Evolutionary conservation across 2,329 filamentous ascomycete genomes (phyloP).

Genomic region (Fusarium sp.): DNA sequence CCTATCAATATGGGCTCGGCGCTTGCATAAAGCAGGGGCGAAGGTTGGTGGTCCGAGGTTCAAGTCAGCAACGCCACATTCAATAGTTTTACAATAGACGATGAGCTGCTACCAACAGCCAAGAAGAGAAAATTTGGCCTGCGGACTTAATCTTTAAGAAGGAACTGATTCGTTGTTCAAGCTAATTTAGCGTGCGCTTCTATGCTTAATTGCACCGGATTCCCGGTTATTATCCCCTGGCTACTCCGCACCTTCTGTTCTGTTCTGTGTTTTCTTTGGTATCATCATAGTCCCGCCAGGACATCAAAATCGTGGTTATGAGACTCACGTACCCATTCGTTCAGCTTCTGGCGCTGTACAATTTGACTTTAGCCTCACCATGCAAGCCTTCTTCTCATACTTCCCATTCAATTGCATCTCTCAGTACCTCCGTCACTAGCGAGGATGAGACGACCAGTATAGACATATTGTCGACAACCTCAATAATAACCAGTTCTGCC

Average conservation of each 20-base stretch:
- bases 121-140: neutral
- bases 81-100: neutral
- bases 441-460: neutral
- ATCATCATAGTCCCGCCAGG: neutral
- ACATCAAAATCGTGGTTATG: neutral
- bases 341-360: neutral
- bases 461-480: neutral
- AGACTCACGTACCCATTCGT: neutral
- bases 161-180: too few relatives aligned
- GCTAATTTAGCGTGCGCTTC: neutral
- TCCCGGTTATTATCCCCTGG: neutral
- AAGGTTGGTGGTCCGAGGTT: neutral
- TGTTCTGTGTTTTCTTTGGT: neutral
- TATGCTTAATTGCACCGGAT: neutral
- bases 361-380: neutral
- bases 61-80: neutral
- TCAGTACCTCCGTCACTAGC: rapidly evolving
- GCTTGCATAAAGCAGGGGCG: neutral
- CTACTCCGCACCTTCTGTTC: too few relatives aligned
- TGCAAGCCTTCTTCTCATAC: neutral
- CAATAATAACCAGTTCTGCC: neutral
- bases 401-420: rapidly evolving
- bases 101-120: neutral
- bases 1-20: neutral
- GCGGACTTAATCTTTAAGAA: too few relatives aligned